Percentiles rank a stretch among this genome's conserved stretches.
Conservation (phyloP, 306 rosid genomes). For the Medicago lupulina region DNA sequence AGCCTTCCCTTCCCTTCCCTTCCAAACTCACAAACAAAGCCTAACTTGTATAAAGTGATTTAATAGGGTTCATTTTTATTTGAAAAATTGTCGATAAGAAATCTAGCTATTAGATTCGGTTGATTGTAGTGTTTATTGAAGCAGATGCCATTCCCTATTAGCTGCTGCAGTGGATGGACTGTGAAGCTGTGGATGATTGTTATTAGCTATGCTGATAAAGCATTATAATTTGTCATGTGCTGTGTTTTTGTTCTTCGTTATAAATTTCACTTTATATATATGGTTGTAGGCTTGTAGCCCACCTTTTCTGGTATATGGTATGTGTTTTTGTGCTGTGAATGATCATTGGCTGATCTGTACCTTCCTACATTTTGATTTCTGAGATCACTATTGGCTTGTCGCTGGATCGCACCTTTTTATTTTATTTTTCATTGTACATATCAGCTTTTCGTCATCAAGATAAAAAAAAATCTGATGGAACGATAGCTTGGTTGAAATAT, state of each 20-base stretch:
- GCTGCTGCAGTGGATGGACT: background rate
- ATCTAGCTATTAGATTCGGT: conserved; percentile 14
- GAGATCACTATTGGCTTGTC: background rate
- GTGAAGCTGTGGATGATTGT: background rate
- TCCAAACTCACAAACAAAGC: too few relatives aligned
- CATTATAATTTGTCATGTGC: background rate
- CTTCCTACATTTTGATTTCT: conserved; percentile 13
- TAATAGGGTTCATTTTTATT: conserved; percentile 4
- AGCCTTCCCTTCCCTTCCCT: too few relatives aligned
- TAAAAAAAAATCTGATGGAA: background rate
- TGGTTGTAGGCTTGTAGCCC: background rate
- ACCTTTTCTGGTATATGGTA: too few relatives aligned
- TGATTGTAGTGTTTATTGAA: background rate
- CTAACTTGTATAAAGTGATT: conserved; percentile 1
- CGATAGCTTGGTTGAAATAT: conserved; percentile 4
- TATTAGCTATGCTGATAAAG: background rate
- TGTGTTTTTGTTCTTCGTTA: background rate
- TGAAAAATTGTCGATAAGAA: background rate
- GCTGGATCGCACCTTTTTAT: background rate
- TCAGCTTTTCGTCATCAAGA: background rate
- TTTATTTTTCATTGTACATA: background rate
- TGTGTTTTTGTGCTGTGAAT: too few relatives aligned
- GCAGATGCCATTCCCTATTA: conserved; percentile 5
- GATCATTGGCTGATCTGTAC: background rate
- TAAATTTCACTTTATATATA: background rate